A percentile compares a stretch with the other conserved stretches of the same genome.
phyloP scores from a whole-genome alignment of 208 protist species.

The Trichomonas tenax region DNA sequence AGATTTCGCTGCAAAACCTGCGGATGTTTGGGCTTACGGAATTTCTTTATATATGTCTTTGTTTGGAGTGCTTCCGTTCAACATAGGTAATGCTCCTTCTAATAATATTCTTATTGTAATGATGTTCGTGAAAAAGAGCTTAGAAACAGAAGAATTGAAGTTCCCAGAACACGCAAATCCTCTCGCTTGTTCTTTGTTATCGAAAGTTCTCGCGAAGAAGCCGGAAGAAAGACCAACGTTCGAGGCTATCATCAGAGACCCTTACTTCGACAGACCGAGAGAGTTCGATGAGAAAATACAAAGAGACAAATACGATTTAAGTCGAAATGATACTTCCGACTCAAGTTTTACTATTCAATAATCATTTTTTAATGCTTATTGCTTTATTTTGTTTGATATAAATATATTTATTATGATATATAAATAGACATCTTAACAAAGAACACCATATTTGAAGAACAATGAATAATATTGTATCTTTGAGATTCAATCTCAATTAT shows the following conservation, averaged over 20 bases:
- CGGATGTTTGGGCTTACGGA: conserved; percentile 11
- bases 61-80: background rate
- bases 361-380: background rate
- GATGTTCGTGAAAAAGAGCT: background rate
- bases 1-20: background rate
- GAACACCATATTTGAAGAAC: no score
- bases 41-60: background rate
- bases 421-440: no score
- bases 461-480: no score
- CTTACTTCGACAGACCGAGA: background rate
- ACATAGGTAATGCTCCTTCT: background rate
- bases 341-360: background rate
- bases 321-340: background rate
- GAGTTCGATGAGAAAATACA: background rate
- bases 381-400: background rate
- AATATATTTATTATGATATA: no score
- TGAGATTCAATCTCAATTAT: no score
- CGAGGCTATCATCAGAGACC: background rate
- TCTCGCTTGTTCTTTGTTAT: background rate
- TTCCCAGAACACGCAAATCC: background rate
- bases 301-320: background rate
- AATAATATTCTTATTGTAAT: background rate
- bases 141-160: background rate
- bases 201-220: background rate
- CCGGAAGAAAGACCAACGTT: background rate